A percentile compares a stretch with the other conserved stretches of the same genome.
These are phyloP conservation scores for Sarcodon aspratus DNA, from an alignment of 768 basidiomycete genomes.

Conservation along the genomic window DNA sequence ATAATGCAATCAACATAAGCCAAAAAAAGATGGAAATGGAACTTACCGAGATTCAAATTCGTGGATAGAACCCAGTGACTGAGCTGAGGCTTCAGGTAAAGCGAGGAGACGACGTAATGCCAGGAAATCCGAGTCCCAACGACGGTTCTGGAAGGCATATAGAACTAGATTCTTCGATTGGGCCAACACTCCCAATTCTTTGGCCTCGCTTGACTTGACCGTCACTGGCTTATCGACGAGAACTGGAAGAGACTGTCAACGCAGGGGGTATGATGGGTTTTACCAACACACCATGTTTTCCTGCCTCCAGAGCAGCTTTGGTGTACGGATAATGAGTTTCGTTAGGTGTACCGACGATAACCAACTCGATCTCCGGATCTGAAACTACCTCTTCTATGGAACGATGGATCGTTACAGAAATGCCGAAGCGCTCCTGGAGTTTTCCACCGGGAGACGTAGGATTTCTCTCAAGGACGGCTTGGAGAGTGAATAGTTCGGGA, in stretches of 20 bases:
- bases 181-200: slow-evolving; percentile 49
- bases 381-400: slow-evolving; percentile 47
- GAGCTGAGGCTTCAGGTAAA: slow-evolving; percentile 36
- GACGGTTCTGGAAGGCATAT: slow-evolving; percentile 64
- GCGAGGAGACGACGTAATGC: slow-evolving; percentile 48
- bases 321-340: slow-evolving; percentile 61
- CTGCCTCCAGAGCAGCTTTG: slow-evolving; percentile 53
- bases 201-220: slow-evolving; percentile 44
- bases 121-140: slow-evolving; percentile 74
- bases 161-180: slow-evolving; percentile 47
- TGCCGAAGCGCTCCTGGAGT: slow-evolving; percentile 54
- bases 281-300: slow-evolving; percentile 51
- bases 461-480: slow-evolving; percentile 68
- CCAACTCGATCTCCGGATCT: slow-evolving; percentile 54
- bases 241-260: slow-evolving; percentile 25
- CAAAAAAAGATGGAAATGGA: neutral
- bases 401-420: slow-evolving; percentile 38
- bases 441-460: slow-evolving; percentile 50
- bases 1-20: neutral
- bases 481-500: slow-evolving; percentile 56
- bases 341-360: slow-evolving; percentile 64
- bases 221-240: slow-evolving; percentile 77
- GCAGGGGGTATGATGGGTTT: neutral
- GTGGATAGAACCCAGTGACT: slow-evolving; percentile 46
- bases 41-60: slow-evolving; percentile 72